These are phyloP conservation scores for Nakaseomyces sp. DNA, from an alignment of 1,139 yeast genomes.

Conservation along the genomic window DNA sequence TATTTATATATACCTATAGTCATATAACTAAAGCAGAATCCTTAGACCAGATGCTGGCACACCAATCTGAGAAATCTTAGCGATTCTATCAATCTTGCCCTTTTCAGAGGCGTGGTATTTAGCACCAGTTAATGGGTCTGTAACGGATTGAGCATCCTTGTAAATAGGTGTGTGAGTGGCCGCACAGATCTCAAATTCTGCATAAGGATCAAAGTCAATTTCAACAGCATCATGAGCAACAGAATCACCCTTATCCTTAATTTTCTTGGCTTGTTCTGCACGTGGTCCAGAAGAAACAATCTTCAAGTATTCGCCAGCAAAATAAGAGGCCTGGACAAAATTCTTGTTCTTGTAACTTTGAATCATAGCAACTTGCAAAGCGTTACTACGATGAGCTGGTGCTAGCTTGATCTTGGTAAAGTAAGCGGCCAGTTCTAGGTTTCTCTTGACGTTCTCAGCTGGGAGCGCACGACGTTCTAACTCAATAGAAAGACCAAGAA, in stretches of 20 bases:
- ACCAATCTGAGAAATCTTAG: conserved; percentile 73
- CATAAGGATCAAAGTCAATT: conserved; percentile 85
- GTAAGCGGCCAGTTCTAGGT: conserved; percentile 89
- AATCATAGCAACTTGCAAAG: conserved; percentile 91
- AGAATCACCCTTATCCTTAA: conserved; percentile 71
- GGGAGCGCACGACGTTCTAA: conserved; percentile 76
- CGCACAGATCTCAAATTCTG: conserved; percentile 86
- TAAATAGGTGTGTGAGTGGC: conserved; percentile 83
- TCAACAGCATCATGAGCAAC: conserved; percentile 79
- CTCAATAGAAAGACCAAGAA: conserved; percentile 85
- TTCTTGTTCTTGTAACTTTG: conserved; percentile 84
- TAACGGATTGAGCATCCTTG: conserved; percentile 55
- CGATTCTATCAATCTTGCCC: conserved; percentile 71
- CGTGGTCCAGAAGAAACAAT: conserved; percentile 64
- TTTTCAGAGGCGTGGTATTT: conserved; percentile 67
- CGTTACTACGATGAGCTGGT: conserved; percentile 75
- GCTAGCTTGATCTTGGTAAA: conserved; percentile 81
- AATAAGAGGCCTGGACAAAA: conserved; percentile 78
- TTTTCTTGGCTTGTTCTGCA: conserved; percentile 81
- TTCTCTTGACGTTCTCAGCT: conserved; percentile 64
- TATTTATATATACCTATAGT: neutral
- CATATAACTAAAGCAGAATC: conserved; percentile 14
- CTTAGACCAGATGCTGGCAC: conserved; percentile 95
- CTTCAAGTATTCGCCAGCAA: conserved; percentile 75
- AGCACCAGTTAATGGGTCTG: conserved; percentile 89